Percentiles rank a stretch among this genome's conserved stretches.
These are phyloP conservation scores for Mycena olivaceomarginata DNA, from an alignment of 768 basidiomycete species.

Conservation along the genomic window DNA sequence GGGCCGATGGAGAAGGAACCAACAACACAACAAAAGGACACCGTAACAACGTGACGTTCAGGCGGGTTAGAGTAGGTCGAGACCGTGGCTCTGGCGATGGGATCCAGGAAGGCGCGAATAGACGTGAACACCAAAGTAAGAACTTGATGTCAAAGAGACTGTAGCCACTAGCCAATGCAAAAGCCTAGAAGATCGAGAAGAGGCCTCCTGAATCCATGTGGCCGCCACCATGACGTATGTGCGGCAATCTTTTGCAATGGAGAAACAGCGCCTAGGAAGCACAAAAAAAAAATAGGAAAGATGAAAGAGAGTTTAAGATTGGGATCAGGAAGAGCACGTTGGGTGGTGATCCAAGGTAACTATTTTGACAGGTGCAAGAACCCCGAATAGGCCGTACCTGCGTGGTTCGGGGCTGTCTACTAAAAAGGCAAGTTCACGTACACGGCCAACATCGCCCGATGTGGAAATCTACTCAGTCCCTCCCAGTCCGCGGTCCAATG, in stretches of 20 bases:
- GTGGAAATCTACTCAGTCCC: too few species aligned
- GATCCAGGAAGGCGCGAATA: constrained; percentile 14
- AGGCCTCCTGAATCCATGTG: neutral
- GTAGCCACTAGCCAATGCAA: neutral
- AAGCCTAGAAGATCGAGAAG: constrained; percentile 26
- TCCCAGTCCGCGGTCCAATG: neutral
- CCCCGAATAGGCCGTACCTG: constrained; percentile 33
- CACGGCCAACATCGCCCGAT: too few species aligned
- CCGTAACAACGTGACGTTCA: neutral
- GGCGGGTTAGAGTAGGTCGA: constrained; percentile 20
- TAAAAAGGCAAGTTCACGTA: constrained; percentile 19
- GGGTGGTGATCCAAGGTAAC: neutral
- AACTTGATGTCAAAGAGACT: constrained; percentile 4
- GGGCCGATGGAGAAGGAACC: constrained; percentile 1
- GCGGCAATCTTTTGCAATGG: constrained; percentile 27
- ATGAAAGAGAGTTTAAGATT: constrained; percentile 28
- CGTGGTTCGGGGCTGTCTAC: neutral
- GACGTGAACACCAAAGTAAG: constrained; percentile 5
- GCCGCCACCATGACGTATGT: constrained; percentile 18
- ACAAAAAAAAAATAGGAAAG: neutral
- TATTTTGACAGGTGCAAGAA: constrained; percentile 20
- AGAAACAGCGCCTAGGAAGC: neutral
- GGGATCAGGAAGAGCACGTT: constrained; percentile 27
- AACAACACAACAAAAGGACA: neutral
- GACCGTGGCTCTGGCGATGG: constrained; percentile 20